Base-by-base conservation (phyloP, 2,329 filamentous ascomycete genomes). In the Penicillium hordei region DNA sequence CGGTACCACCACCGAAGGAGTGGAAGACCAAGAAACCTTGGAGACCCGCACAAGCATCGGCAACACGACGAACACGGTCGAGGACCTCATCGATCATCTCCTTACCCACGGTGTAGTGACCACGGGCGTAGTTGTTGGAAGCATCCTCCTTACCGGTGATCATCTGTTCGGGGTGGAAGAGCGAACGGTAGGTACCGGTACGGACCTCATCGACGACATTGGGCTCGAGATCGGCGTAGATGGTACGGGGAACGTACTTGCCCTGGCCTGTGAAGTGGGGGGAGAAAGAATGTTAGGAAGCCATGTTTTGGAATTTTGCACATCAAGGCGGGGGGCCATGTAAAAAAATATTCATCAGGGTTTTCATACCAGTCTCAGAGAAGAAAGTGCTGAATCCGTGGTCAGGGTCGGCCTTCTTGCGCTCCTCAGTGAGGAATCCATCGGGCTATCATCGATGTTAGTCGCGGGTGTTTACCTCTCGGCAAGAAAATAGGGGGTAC, bases 361-460 rank as follows among this genome's bases (percentile, higher is more conserved):
- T 44, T 72, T 62, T 68, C 82, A 69, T 90, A 97, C 94, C 93
- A 75, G 94, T 97, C 86, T 99, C 94, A 70, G 93, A 97, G 86
- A 99, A 99, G 87, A 99, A 99, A 74, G 94, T 99, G 85, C 93
- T 97, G 87, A 99, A 99, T 68, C 94, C 94, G 76, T 97, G 90
- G 78, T 97, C 94, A 65, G 92, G 90, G 65, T 96, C 90, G 75
- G 88, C 87, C 71, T 86, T 87, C 86, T 97, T 97, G 81, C 93
- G 92, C 86, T 97, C 93, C 77, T 97, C 93, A 67, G 93, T 97
- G 79, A 99, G 88, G 84, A 90, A 97, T 78, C 94, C 94, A 87
- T 99, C 94, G 71, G 94, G 93, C 93, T 99, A 77, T 64, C 27
- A 54, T 55, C n/a, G 54, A 53, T 55, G 56, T 63, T 67, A 67